Evolutionary conservation across 371 early-diverging fungal species (phyloP).

Genomic region (Blakeslea trispora): DNA sequence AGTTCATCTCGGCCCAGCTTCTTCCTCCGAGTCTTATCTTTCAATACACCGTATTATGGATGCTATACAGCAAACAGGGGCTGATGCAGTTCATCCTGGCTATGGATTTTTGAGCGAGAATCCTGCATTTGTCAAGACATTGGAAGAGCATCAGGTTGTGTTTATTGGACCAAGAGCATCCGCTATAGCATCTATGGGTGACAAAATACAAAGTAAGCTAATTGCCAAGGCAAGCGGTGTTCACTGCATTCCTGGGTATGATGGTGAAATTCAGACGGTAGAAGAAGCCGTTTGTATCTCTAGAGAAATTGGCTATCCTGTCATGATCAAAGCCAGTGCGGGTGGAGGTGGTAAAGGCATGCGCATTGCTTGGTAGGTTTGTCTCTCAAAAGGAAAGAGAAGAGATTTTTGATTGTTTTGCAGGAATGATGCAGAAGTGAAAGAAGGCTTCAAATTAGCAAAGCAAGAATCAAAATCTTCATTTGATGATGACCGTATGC

Average conservation of each 20-base stretch:
- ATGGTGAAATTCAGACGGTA: slow-evolving; percentile 56
- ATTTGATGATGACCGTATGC: slow-evolving; percentile 85
- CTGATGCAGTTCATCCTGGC: slow-evolving; percentile 80
- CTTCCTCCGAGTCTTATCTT: slow-evolving; percentile 71
- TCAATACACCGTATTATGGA: slow-evolving; percentile 63
- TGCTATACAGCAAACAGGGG: slow-evolving; percentile 62
- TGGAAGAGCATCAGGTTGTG: slow-evolving; percentile 59
- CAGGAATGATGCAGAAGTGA: slow-evolving; percentile 67
- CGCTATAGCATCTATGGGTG: slow-evolving; percentile 91
- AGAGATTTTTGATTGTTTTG: no score
- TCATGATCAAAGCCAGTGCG: slow-evolving; percentile 84
- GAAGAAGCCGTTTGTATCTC: slow-evolving; percentile 53
- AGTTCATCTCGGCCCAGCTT: slow-evolving; percentile 65
- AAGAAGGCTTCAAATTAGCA: slow-evolving; percentile 79
- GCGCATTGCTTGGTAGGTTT: slow-evolving; percentile 69
- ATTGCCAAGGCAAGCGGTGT: slow-evolving; percentile 73
- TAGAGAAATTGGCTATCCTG: slow-evolving; percentile 69
- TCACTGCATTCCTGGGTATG: slow-evolving; percentile 65
- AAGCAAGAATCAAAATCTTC: slow-evolving; percentile 79
- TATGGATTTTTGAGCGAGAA: slow-evolving; percentile 94
- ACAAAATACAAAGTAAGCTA: slow-evolving; percentile 80
- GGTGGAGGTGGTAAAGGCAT: slow-evolving; percentile 93
- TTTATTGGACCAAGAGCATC: slow-evolving; percentile 78
- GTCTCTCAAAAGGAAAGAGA: no score
- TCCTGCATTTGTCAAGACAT: slow-evolving; percentile 67